phyloP scores from a whole-genome alignment of 352 stramenopile genomes.

The Thalassiosira hispida region DNA sequence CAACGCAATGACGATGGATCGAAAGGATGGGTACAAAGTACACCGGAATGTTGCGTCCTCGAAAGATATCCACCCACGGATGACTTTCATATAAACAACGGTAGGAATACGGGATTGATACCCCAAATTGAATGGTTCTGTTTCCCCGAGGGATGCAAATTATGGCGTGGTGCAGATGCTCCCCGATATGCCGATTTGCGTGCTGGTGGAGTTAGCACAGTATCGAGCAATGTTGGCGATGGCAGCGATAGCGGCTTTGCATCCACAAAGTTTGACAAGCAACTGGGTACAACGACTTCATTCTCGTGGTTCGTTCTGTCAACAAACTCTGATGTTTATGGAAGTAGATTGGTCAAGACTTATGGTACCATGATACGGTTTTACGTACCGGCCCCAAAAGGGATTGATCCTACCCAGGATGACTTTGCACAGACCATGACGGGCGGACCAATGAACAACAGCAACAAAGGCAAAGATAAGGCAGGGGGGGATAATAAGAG shows the following conservation, averaged over 20 bases:
- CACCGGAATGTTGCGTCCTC: slow-evolving; percentile 77
- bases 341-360: slow-evolving; percentile 75
- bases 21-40: slow-evolving; percentile 80
- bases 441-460: slow-evolving; percentile 4
- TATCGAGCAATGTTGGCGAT: not conserved
- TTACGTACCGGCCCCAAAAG: slow-evolving; percentile 76
- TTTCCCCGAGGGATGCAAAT: slow-evolving; percentile 76
- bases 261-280: slow-evolving; percentile 74
- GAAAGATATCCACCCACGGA: slow-evolving; percentile 78
- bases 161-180: slow-evolving; percentile 71
- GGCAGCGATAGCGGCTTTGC: slow-evolving; percentile 30
- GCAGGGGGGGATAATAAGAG: slow-evolving; percentile 34
- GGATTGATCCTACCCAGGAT: slow-evolving; percentile 81
- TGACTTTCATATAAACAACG: slow-evolving; percentile 75
- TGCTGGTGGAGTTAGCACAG: slow-evolving; percentile 64
- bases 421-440: slow-evolving; percentile 76
- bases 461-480: slow-evolving; percentile 1
- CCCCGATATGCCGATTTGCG: slow-evolving; percentile 73
- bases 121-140: slow-evolving; percentile 83
- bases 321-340: slow-evolving; percentile 82
- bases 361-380: slow-evolving; percentile 82
- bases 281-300: slow-evolving; percentile 73
- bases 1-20: slow-evolving; percentile 71
- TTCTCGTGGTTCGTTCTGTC: slow-evolving; percentile 85
- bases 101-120: slow-evolving; percentile 64